A percentile compares a stretch with the other conserved stretches of the same genome.
Evolutionary conservation across 805 yeast species (phyloP).

Genomic region (Candida pseudoglaebosa): DNA sequence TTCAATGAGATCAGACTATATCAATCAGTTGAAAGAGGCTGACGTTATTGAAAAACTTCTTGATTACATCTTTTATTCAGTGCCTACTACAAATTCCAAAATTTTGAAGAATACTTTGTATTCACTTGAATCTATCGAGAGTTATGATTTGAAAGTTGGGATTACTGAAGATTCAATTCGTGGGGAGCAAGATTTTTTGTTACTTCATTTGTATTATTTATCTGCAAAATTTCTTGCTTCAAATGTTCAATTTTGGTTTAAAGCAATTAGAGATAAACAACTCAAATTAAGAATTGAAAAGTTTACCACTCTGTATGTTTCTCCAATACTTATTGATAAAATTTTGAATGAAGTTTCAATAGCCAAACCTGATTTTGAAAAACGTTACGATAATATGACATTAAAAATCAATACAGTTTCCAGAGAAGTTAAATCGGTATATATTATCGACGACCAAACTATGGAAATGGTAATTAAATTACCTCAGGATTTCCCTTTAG

Average conservation of each 20-base stretch:
- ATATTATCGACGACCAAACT: conserved; percentile 81
- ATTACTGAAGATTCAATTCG: conserved; percentile 16
- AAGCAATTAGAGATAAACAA: conserved; percentile 63
- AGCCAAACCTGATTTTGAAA: conserved; percentile 31
- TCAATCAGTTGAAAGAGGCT: conserved; percentile 47
- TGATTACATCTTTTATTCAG: conserved; percentile 49
- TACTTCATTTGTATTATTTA: conserved; percentile 50
- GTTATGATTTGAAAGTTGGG: conserved; percentile 19
- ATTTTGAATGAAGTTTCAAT: conserved; percentile 51
- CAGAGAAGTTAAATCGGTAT: conserved; percentile 68
- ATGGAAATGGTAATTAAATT: conserved; percentile 73
- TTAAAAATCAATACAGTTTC: conserved; percentile 58
- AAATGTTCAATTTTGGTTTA: conserved; percentile 63
- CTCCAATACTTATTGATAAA: conserved; percentile 57
- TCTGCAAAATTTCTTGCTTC: conserved; percentile 53
- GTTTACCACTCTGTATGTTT: conserved; percentile 57
- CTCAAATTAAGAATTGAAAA: conserved; percentile 56
- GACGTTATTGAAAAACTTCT: conserved; percentile 49
- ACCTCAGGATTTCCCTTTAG: conserved; percentile 76
- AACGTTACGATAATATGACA: conserved; percentile 43
- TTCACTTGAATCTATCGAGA: conserved; percentile 12
- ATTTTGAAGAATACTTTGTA: conserved; percentile 11
- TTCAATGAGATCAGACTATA: conserved; percentile 57
- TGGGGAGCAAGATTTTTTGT: conserved; percentile 19
- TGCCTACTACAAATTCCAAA: conserved; percentile 28